Conservation (phyloP, 441 rosid species). For the Aleurites moluccanus region DNA sequence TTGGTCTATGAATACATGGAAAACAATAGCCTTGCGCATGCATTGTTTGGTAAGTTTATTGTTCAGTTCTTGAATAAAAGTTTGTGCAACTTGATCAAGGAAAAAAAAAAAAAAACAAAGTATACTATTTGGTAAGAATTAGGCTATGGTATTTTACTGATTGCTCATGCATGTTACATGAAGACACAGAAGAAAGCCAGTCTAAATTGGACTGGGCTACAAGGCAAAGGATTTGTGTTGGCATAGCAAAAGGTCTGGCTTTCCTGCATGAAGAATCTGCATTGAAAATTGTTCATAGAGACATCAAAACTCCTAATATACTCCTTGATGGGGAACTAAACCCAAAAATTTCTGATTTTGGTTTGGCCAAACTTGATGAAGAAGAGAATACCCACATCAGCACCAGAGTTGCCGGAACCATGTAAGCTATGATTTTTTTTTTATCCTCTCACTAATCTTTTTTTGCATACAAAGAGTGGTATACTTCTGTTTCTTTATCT, state of each 20-base stretch:
- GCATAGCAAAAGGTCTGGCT: constrained; percentile 63
- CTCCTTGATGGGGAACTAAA: constrained; percentile 58
- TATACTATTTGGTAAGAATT: neutral
- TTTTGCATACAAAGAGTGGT: neutral
- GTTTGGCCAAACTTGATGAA: constrained; percentile 70
- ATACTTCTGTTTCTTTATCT: neutral
- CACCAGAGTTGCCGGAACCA: constrained; percentile 77
- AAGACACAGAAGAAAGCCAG: constrained; percentile 35
- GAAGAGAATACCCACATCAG: constrained; percentile 81
- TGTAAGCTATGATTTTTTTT: constrained; percentile 35
- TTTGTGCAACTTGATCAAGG: neutral
- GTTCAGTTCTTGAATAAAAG: neutral
- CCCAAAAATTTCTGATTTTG: constrained; percentile 75
- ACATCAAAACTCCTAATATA: constrained; percentile 72
- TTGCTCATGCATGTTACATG: neutral
- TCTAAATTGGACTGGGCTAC: constrained; percentile 65
- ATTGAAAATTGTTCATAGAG: constrained; percentile 66
- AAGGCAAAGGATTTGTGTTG: constrained; percentile 53
- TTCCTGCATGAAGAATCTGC: constrained; percentile 69
- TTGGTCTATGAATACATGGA: constrained; percentile 57
- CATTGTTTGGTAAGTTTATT: constrained; percentile 42
- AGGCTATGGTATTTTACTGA: neutral
- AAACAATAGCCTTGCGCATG: constrained; percentile 48
- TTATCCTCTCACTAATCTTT: neutral
- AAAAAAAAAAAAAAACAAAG: neutral